Evolutionary conservation across 2,329 filamentous ascomycete species (phyloP).

Genomic region (Colletotrichum sublineola): DNA sequence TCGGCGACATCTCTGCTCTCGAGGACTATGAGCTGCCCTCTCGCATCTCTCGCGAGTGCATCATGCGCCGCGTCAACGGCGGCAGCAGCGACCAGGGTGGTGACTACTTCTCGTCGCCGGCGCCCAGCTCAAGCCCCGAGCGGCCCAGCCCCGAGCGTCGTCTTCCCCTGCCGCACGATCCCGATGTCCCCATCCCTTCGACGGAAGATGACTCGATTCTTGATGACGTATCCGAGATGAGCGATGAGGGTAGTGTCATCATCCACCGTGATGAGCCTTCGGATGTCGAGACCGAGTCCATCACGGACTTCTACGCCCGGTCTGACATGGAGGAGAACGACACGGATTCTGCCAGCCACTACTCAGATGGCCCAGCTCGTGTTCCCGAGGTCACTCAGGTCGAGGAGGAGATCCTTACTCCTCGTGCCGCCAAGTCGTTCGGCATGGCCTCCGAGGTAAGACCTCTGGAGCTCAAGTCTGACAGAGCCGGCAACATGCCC

Average conservation of each 20-base stretch:
- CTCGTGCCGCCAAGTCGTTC: constrained; percentile 55
- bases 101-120: constrained; percentile 73
- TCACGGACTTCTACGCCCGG: constrained; percentile 75
- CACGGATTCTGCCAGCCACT: constrained; percentile 69
- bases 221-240: constrained; percentile 50
- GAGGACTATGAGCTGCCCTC: constrained; percentile 77
- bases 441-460: constrained; percentile 36
- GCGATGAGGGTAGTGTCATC: constrained; percentile 70
- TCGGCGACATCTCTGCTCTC: constrained; percentile 71
- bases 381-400: constrained; percentile 34
- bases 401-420: constrained; percentile 65
- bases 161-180: constrained; percentile 76
- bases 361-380: constrained; percentile 58
- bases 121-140: constrained; percentile 70
- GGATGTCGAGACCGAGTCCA: constrained; percentile 74
- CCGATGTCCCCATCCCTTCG: constrained; percentile 90
- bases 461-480: constrained; percentile 39
- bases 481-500: constrained; percentile 43
- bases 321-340: constrained; percentile 64
- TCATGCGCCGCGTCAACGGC: constrained; percentile 87
- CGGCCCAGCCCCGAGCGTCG: constrained; percentile 58
- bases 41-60: constrained; percentile 93
- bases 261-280: constrained; percentile 77
- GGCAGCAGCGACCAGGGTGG: constrained; percentile 66
- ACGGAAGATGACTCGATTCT: constrained; percentile 82